Evolutionary conservation across 177 flowering plant species (phyloP).

Genomic region (Vitis hybrid): DNA sequence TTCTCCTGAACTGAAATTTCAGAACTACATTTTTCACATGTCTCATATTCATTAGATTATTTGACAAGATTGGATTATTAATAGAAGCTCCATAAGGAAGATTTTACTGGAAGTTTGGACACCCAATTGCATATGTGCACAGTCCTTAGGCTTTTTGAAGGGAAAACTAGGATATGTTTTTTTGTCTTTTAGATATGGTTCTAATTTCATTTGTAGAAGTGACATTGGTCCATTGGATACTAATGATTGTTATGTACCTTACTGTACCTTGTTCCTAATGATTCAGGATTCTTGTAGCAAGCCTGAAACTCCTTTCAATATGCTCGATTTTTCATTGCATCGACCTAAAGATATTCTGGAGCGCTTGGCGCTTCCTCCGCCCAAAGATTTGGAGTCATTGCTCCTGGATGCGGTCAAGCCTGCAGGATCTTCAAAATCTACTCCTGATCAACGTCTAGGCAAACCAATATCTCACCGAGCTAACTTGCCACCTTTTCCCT

Average conservation of each 20-base stretch:
- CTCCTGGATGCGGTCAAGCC: slow-evolving; percentile 56
- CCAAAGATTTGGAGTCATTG: slow-evolving; percentile 64
- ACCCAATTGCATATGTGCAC: background rate
- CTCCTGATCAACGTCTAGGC: slow-evolving; percentile 42
- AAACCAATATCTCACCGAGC: slow-evolving; percentile 39
- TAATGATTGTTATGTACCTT: slow-evolving; percentile 1
- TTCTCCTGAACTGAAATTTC: background rate
- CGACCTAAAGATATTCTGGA: slow-evolving; percentile 55
- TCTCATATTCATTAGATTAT: background rate
- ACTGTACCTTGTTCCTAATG: slow-evolving; percentile 9
- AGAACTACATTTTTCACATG: background rate
- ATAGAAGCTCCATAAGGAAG: background rate
- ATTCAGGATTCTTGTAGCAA: slow-evolving; percentile 40
- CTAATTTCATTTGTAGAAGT: too few relatives aligned
- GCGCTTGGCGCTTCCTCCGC: slow-evolving; percentile 56
- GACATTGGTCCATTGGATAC: background rate
- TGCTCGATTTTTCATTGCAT: slow-evolving; percentile 29
- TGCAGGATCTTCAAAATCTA: slow-evolving; percentile 31
- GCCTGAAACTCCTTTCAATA: slow-evolving; percentile 24
- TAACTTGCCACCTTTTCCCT: slow-evolving; percentile 77
- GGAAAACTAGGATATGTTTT: too few relatives aligned
- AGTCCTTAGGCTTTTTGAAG: background rate
- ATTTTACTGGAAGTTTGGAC: slow-evolving; percentile 1
- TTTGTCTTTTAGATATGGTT: too few relatives aligned
- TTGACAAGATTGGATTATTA: background rate